Evolutionary conservation across 495 filamentous ascomycete genomes (phyloP).

Genomic region (Penicillium pulvis): DNA sequence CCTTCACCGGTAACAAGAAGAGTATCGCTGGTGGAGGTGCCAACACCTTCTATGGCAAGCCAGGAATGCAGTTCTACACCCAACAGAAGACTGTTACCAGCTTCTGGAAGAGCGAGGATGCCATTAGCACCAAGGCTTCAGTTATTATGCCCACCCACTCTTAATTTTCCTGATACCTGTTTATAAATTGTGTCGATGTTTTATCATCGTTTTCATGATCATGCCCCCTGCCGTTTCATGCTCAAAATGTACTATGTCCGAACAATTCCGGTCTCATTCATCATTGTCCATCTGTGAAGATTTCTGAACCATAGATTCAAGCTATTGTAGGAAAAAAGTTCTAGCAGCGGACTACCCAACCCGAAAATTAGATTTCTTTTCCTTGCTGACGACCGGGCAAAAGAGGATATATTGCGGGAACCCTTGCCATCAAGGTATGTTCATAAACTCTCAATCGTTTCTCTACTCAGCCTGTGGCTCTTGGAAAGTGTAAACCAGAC

Average conservation of each 20-base stretch:
- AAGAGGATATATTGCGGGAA: background rate
- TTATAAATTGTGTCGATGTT: background rate
- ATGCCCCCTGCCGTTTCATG: background rate
- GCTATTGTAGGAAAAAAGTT: too few species aligned
- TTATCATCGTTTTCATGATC: slow-evolving; percentile 4
- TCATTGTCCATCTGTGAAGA: background rate
- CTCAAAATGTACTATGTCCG: slow-evolving; percentile 11
- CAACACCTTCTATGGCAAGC: slow-evolving; percentile 93
- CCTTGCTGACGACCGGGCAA: background rate
- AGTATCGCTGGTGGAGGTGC: slow-evolving; percentile 91
- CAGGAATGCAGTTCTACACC: slow-evolving; percentile 91
- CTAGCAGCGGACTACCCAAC: background rate
- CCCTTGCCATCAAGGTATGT: background rate
- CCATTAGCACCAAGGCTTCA: slow-evolving; percentile 72
- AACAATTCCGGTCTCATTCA: background rate
- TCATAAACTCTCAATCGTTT: background rate
- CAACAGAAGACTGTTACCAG: slow-evolving; percentile 97
- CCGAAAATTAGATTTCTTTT: background rate
- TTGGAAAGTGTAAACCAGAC: slow-evolving; percentile 74
- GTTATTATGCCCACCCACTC: slow-evolving; percentile 93
- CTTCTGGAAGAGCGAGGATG: slow-evolving; percentile 85
- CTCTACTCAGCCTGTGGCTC: slow-evolving; percentile 12
- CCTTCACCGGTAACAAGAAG: slow-evolving; percentile 98
- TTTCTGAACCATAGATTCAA: background rate
- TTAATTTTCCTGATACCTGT: slow-evolving; percentile 15